Conservation (phyloP, 2,329 filamentous ascomycete species). For the Blastomyces silverae region DNA sequence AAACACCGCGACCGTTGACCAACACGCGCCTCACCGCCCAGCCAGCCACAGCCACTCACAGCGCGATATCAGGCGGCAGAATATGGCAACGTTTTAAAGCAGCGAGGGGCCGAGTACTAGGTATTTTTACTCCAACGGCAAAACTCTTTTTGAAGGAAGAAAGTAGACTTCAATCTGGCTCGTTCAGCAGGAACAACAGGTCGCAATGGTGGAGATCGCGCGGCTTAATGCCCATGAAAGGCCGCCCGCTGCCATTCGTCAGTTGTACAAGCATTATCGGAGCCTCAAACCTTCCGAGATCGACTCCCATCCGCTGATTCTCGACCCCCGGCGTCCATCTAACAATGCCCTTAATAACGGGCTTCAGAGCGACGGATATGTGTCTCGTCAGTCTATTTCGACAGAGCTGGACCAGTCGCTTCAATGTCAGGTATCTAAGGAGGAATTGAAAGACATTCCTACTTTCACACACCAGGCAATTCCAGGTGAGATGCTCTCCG, state of each 20-base stretch:
- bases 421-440: constrained; percentile 13
- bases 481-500: constrained; percentile 31
- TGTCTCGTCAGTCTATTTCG: constrained; percentile 28
- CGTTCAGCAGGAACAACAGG: background rate
- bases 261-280: constrained; percentile 68
- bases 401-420: constrained; percentile 32
- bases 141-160: background rate
- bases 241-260: constrained; percentile 63
- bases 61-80: background rate
- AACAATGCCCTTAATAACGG: constrained; percentile 24
- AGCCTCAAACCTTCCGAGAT: constrained; percentile 52
- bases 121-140: background rate
- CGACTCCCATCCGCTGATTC: constrained; percentile 50
- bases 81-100: background rate
- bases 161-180: background rate
- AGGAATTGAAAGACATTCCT: constrained; percentile 28
- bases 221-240: constrained; percentile 67
- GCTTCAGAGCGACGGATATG: constrained; percentile 28
- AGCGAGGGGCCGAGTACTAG: background rate
- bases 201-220: constrained; percentile 32
- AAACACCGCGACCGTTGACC: constrained; percentile 15
- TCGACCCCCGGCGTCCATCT: constrained; percentile 46
- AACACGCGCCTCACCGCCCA: constrained; percentile 14
- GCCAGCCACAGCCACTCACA: constrained; percentile 8
- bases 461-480: constrained; percentile 33